phyloP scores from a whole-genome alignment of 1,284 basidiomycete species.

The Puccinia horiana region DNA sequence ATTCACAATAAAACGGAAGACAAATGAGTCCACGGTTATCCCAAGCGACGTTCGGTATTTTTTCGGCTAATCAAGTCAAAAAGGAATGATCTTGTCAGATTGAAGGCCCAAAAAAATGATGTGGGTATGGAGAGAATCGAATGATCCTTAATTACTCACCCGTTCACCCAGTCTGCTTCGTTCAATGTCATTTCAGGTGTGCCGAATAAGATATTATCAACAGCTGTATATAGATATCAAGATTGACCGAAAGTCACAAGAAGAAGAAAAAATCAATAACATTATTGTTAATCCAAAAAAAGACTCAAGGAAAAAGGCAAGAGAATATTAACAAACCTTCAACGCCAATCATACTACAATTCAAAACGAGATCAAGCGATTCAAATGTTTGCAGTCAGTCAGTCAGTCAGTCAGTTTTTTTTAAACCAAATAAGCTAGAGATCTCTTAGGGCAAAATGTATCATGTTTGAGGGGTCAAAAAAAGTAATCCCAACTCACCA shows the following conservation, averaged over 20 bases:
- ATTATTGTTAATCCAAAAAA: not conserved
- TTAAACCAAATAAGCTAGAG: not conserved
- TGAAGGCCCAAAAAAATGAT: not conserved
- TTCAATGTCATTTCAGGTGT: conserved; percentile 58
- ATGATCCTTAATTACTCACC: conserved; percentile 29
- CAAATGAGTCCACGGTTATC: not conserved
- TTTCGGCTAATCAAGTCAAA: conserved; percentile 1
- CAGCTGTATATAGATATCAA: too few species aligned
- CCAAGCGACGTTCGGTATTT: conserved; percentile 24
- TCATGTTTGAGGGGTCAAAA: not conserved
- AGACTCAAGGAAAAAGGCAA: not conserved
- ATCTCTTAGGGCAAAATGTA: not conserved
- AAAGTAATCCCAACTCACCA: conserved; percentile 20
- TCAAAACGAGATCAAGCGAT: not conserved
- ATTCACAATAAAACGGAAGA: too few species aligned
- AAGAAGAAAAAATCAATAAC: not conserved
- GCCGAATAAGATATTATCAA: conserved; percentile 58
- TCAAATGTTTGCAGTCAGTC: not conserved
- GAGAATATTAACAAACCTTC: conserved; percentile 17
- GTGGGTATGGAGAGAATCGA: not conserved
- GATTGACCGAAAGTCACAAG: not conserved
- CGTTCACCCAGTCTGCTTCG: conserved; percentile 58
- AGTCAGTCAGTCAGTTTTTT: not conserved
- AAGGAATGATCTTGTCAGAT: not conserved
- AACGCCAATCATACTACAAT: conserved; percentile 45